Evolutionary conservation across 495 filamentous ascomycete species (phyloP), one percentile per base, ranked within the genome.

Genomic region (Penicillium parvum): DNA sequence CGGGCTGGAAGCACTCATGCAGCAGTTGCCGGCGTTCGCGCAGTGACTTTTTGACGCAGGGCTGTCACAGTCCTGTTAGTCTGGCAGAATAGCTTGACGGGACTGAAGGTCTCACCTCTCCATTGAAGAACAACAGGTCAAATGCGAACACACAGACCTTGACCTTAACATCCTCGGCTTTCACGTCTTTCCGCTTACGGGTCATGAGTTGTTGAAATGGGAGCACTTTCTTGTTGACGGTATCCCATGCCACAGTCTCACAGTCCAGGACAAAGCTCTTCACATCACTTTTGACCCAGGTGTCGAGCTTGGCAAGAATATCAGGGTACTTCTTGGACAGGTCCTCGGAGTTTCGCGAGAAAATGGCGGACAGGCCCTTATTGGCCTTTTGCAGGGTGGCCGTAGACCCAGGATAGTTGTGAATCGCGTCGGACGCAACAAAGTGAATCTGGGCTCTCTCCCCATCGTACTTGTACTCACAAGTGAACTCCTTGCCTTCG

Each of bases 191-290:
- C 57, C 84, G 82, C 65, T 98, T 98, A 20, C 92, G 75, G 5
- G 92, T 98, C 94, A 96, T 96, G 16, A 98, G 74, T 57, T 95
- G 88, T 64, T 98, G 92, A 73, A 98, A 98, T 0, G 92, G 92
- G 10, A 97, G 66, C 4, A 98, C 85, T 62, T 95, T 91, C 72
- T 96, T 96, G 71, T 90, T 86, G 2, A 74, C 74, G 1, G 84
- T 76, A 64, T 98, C 94, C 94, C 94, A 98, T 3, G 85, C 92
- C n/a, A 97, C 94, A 1, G 90, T 95, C 69, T 98, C 92, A 66
- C 94, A 97, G 60, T 98, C 92, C 6, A 98, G 69, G 3, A 98
- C 94, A 56, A 98, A 98, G 52, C 88, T 95, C 64, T 86, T 84
- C 12, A 92, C 92, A 16, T 80, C 90, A 0, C 78, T 65, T 55